Evolutionary conservation across 108 stramenopile genomes (phyloP).

Genomic region (Conticribra guillardii): DNA sequence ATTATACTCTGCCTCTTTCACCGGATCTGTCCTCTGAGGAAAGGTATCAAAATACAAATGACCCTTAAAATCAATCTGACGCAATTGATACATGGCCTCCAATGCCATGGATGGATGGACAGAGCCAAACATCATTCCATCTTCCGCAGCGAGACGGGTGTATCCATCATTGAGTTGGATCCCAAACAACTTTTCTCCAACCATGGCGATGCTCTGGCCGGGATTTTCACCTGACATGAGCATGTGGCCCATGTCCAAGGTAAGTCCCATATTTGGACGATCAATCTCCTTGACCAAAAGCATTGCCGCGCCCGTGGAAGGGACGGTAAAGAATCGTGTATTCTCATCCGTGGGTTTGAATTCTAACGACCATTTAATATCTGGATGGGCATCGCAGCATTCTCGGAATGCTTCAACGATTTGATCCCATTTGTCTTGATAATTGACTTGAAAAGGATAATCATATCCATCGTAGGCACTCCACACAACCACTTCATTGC

Average conservation of each 20-base stretch:
- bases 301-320: constrained; percentile 84
- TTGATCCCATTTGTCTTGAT: constrained; percentile 80
- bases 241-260: constrained; percentile 89
- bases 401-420: constrained; percentile 78
- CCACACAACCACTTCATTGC: constrained; percentile 86
- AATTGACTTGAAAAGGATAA: constrained; percentile 82
- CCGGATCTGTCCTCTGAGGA: constrained; percentile 84
- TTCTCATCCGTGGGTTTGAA: constrained; percentile 93
- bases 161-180: constrained; percentile 88
- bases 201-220: constrained; percentile 83
- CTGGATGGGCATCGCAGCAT: constrained; percentile 83
- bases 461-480: constrained; percentile 90
- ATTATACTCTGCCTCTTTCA: constrained; percentile 84
- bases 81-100: constrained; percentile 82
- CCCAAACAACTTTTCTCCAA: constrained; percentile 81
- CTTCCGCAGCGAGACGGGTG: constrained; percentile 84
- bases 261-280: constrained; percentile 84
- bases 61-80: constrained; percentile 65
- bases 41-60: constrained; percentile 93
- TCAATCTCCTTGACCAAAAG: constrained; percentile 75
- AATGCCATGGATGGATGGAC: constrained; percentile 83
- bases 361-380: constrained; percentile 81
- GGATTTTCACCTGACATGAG: constrained; percentile 89
- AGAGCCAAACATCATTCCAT: constrained; percentile 89
- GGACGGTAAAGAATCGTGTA: constrained; percentile 87